Percentiles rank a stretch among this genome's conserved stretches.
These are phyloP conservation scores for Yamadazyma takamatsuzukensis DNA, from an alignment of 805 yeast species.

Conservation along the genomic window DNA sequence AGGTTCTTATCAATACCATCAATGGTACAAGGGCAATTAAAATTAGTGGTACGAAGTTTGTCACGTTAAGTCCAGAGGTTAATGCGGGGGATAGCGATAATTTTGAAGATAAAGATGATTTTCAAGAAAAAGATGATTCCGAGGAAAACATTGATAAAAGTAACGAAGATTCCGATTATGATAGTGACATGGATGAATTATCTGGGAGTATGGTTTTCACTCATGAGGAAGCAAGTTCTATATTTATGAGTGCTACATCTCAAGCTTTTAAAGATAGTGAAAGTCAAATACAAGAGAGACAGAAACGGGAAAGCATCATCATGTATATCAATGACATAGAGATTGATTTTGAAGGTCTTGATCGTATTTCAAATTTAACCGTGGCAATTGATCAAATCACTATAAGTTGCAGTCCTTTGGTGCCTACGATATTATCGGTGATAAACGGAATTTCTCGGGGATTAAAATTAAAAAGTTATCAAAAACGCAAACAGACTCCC, in stretches of 20 bases:
- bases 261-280: slow-evolving; percentile 35
- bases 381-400: slow-evolving; percentile 38
- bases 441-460: slow-evolving; percentile 36
- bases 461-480: slow-evolving; percentile 29
- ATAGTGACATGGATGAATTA: slow-evolving; percentile 20
- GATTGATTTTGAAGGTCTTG: slow-evolving; percentile 48
- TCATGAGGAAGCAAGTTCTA: slow-evolving; percentile 63
- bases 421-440: slow-evolving; percentile 34
- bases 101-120: slow-evolving; percentile 3
- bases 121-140: slow-evolving; percentile 14
- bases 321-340: slow-evolving; percentile 34
- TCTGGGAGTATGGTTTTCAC: slow-evolving; percentile 63
- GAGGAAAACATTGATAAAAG: background rate
- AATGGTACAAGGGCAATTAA: slow-evolving; percentile 45
- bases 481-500: slow-evolving; percentile 17
- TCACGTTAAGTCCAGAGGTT: slow-evolving; percentile 38
- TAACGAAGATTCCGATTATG: slow-evolving; percentile 16
- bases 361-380: slow-evolving; percentile 28
- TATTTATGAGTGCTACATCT: slow-evolving; percentile 80
- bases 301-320: slow-evolving; percentile 3
- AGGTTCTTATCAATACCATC: slow-evolving; percentile 32
- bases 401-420: slow-evolving; percentile 43
- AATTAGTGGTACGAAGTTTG: slow-evolving; percentile 37
- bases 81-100: slow-evolving; percentile 23
- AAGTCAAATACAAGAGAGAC: no score